These are phyloP conservation scores for Naganishia cerealis DNA, from an alignment of 1,284 basidiomycete genomes.

Conservation along the genomic window DNA sequence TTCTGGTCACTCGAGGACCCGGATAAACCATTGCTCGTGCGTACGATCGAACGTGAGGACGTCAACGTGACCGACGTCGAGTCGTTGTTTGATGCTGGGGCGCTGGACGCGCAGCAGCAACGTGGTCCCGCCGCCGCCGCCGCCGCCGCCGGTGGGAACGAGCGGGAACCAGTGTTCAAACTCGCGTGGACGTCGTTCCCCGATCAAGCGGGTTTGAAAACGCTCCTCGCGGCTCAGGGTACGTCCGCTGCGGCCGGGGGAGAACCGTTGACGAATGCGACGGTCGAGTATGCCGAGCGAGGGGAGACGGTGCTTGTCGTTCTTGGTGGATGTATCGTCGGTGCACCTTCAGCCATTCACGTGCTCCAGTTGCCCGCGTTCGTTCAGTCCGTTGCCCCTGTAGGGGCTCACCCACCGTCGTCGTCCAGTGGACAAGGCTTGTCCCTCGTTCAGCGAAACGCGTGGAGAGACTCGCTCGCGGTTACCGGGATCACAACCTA, in stretches of 20 bases:
- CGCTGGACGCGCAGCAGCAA: slow-evolving; percentile 38
- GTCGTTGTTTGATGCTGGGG: slow-evolving; percentile 52
- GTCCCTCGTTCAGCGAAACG: slow-evolving; percentile 62
- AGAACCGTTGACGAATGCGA: slow-evolving; percentile 46
- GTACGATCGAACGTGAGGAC: slow-evolving; percentile 63
- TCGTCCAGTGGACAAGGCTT: slow-evolving; percentile 48
- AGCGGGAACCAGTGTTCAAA: slow-evolving; percentile 82
- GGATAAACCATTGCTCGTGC: slow-evolving; percentile 74
- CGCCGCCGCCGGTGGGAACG: slow-evolving; percentile 34
- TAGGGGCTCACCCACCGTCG: slow-evolving; percentile 22
- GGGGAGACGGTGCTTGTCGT: slow-evolving; percentile 72
- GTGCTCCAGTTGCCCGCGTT: slow-evolving; percentile 72
- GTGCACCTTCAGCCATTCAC: slow-evolving; percentile 67
- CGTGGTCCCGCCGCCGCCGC: slow-evolving; percentile 31
- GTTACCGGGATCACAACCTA: slow-evolving; percentile 66
- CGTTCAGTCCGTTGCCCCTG: slow-evolving; percentile 56
- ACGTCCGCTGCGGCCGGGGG: slow-evolving; percentile 38
- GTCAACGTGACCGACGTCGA: slow-evolving; percentile 56
- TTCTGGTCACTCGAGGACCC: slow-evolving; percentile 84
- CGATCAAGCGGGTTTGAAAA: slow-evolving; percentile 53
- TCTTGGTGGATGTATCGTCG: slow-evolving; percentile 68
- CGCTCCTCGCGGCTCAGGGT: slow-evolving; percentile 42
- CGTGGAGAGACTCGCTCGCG: slow-evolving; percentile 65
- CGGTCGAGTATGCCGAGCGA: slow-evolving; percentile 54
- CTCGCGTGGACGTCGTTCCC: slow-evolving; percentile 78